Evolutionary conservation across 2,329 filamentous ascomycete species (phyloP).

Genomic region (Raffaelea arxii): DNA sequence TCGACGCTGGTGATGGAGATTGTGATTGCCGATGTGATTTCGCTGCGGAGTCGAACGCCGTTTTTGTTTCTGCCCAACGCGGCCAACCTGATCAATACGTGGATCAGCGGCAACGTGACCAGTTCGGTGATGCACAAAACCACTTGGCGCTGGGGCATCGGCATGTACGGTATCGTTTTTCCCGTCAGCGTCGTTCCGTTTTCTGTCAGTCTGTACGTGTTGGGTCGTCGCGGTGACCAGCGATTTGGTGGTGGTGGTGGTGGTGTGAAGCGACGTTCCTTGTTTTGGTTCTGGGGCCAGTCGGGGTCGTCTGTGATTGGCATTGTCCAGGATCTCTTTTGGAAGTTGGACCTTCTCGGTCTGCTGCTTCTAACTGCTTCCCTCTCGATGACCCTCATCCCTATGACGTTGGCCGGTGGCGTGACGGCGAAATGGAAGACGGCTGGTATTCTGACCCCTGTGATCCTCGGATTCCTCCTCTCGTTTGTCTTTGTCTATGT

Average conservation of each 20-base stretch:
- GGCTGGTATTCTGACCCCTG: constrained; percentile 26
- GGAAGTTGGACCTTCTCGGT: neutral
- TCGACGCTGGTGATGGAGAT: neutral
- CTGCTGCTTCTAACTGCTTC: neutral
- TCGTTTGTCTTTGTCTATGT: neutral
- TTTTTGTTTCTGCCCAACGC: neutral
- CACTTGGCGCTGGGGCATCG: constrained; percentile 52
- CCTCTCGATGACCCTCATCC: constrained; percentile 23
- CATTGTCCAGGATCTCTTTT: neutral
- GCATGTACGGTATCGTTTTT: constrained; percentile 53
- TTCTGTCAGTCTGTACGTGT: constrained; percentile 23
- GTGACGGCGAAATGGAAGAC: constrained; percentile 24
- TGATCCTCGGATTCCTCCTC: neutral
- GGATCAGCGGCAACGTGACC: constrained; percentile 41
- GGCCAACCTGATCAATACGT: neutral
- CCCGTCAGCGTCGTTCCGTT: constrained; percentile 44
- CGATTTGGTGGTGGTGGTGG: neutral
- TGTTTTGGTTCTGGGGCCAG: neutral
- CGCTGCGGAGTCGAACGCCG: neutral
- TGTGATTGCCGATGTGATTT: neutral
- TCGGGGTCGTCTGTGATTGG: neutral
- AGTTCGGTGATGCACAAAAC: constrained; percentile 35
- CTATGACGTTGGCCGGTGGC: constrained; percentile 33
- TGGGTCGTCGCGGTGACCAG: neutral
- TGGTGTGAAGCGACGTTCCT: neutral